Evolutionary conservation across 768 basidiomycete species (phyloP).

Genomic region (Baorangia bicolor): DNA sequence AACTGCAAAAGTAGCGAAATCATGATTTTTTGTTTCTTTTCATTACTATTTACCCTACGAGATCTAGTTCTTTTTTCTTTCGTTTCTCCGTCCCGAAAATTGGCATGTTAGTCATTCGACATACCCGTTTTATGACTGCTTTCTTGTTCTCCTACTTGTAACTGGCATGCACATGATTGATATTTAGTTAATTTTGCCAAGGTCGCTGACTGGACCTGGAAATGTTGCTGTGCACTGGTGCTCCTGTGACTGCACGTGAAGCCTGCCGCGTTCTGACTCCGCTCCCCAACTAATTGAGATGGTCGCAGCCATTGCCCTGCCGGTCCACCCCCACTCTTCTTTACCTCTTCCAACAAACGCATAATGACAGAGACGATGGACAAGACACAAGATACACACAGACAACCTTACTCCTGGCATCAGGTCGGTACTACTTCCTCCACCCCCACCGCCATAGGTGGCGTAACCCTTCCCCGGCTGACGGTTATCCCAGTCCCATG

Average conservation of each 20-base stretch:
- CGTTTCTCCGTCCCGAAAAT: constrained; percentile 5
- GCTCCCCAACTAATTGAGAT: constrained; percentile 29
- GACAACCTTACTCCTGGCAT: constrained; percentile 76
- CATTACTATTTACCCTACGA: constrained; percentile 15
- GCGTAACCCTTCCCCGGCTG: constrained; percentile 17
- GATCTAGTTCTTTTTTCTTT: constrained; percentile 3
- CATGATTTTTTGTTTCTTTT: constrained; percentile 14
- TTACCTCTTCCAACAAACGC: constrained; percentile 13
- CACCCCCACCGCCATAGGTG: constrained; percentile 1
- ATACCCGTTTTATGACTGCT: constrained; percentile 26
- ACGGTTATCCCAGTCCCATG: constrained; percentile 62
- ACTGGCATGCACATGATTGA: constrained; percentile 24
- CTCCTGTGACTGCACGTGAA: constrained; percentile 26
- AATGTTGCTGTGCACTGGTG: background rate
- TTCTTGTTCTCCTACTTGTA: constrained; percentile 26
- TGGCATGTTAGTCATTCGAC: constrained; percentile 19
- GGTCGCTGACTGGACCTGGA: background rate
- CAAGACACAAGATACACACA: constrained; percentile 29
- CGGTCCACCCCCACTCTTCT: constrained; percentile 9
- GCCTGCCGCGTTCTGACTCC: constrained; percentile 34
- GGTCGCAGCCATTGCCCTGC: constrained; percentile 10
- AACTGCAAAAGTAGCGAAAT: constrained; percentile 37
- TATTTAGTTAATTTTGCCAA: constrained; percentile 18
- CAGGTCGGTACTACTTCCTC: constrained; percentile 51
- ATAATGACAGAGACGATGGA: constrained; percentile 20